phyloP scores from a whole-genome alignment of 2,329 filamentous ascomycete species.

The Aspergillus sp. region DNA sequence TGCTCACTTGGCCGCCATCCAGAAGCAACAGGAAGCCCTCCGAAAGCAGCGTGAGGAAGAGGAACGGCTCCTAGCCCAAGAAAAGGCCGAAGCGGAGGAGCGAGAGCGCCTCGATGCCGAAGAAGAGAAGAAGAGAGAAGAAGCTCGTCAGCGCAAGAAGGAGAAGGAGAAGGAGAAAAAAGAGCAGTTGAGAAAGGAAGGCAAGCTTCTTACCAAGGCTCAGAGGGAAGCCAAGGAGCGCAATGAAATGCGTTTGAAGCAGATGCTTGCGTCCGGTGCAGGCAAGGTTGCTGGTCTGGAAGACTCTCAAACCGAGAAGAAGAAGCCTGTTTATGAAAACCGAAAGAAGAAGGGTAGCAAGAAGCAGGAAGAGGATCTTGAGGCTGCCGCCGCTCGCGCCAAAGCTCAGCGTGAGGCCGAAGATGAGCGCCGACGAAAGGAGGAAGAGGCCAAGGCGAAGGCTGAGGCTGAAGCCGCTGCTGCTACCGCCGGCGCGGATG shows the following conservation, averaged over 20 bases:
- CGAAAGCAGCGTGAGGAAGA: conserved; percentile 48
- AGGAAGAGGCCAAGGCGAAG: conserved; percentile 75
- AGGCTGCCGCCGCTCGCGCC: conserved; percentile 49
- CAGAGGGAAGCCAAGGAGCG: conserved; percentile 48
- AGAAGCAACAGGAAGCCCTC: conserved; percentile 50
- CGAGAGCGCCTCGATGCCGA: conserved; percentile 39
- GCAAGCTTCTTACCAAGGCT: conserved; percentile 50
- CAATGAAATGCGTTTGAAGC: conserved; percentile 50
- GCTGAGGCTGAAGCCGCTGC: conserved; percentile 70
- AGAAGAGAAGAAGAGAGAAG: conserved; percentile 48
- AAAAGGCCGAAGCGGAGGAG: conserved; percentile 42
- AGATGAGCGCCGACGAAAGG: conserved; percentile 60
- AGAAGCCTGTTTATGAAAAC: conserved; percentile 72
- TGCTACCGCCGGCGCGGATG: conserved; percentile 55
- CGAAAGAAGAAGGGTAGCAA: conserved; percentile 72
- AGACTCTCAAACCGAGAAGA: conserved; percentile 61
- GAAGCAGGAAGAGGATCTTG: conserved; percentile 58
- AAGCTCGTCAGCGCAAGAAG: conserved; percentile 47
- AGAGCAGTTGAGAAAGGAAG: conserved; percentile 49
- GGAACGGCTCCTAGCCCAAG: conserved; percentile 40
- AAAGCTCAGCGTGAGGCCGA: conserved; percentile 48
- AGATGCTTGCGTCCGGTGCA: conserved; percentile 49
- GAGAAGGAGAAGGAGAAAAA: conserved; percentile 53
- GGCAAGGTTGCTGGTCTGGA: conserved; percentile 46
- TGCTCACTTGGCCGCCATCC: conserved; percentile 49